Evolutionary conservation across 805 yeast species (phyloP), one percentile per base, ranked within the genome.

Genomic region (Kluyveromyces nonfermentans): DNA sequence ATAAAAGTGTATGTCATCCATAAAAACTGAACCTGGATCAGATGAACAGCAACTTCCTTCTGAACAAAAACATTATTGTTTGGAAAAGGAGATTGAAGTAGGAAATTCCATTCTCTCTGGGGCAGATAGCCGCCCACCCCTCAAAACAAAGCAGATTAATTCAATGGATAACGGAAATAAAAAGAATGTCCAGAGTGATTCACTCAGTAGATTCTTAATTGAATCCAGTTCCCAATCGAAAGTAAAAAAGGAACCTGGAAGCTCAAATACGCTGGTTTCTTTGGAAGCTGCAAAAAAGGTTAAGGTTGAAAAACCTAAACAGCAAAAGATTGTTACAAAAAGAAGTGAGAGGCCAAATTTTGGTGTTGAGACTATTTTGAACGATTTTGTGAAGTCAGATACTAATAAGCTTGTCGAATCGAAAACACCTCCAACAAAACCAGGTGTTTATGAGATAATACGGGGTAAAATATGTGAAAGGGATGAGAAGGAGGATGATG

Each of bases 51-150:
- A 33, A 2, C 10, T n/a, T 12, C 7, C 32, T 16, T 33, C 34
- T 15, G 18, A 14, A 18, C 22, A 34, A 17, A 17, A 3, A 34
- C 14, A 33, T 3, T 16, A 10, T 3, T 16, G 7, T 2, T 25
- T n/a, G 19, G 7, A 25, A 25, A 15, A 9, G 8, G 16, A 22
- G 12, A 33, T 3, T n/a, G n/a, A 19, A 20, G 30, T 15, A 17
- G n/a, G 33, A 18, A 38, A 38, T 20, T 32, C 41, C 16, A 28
- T 19, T 32, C n/a, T 38, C 21, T 16, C 14, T 25, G 33, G 33
- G 18, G 14, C 43, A 12, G 42, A 40, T 45, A 47, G 49, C 52
- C 57, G 59, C 54, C 55, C 50, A 50, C 52, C 57, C 28, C 35
- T 52, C 20, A 43, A 45, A 15, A 45, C 46, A 16, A 52, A 50